These are phyloP conservation scores for Ascocoryne sarcoides DNA, from an alignment of 2,329 filamentous ascomycete species.

Conservation along the genomic window DNA sequence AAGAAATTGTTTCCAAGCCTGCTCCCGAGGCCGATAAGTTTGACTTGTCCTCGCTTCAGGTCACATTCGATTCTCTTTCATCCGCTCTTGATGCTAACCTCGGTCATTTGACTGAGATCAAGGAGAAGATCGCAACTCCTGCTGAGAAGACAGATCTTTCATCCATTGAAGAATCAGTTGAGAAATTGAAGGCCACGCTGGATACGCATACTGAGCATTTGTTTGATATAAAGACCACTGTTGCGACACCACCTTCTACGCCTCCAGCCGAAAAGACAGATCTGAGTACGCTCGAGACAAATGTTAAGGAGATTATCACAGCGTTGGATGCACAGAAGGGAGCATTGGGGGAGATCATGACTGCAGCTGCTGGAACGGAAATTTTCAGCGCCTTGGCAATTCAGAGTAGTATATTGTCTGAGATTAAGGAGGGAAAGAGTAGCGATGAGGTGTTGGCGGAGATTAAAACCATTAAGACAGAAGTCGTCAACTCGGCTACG, in stretches of 20 bases:
- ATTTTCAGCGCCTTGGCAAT: neutral
- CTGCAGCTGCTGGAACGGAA: neutral
- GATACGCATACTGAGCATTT: constrained; percentile 4
- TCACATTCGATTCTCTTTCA: neutral
- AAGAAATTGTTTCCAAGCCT: constrained; percentile 9
- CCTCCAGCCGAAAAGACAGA: constrained; percentile 8
- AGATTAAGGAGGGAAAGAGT: neutral
- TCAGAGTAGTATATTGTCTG: neutral
- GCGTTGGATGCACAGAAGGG: constrained; percentile 5
- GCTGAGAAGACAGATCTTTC: constrained; percentile 4
- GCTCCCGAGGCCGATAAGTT: constrained; percentile 6
- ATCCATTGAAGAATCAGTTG: constrained; percentile 1
- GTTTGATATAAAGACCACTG: constrained; percentile 3
- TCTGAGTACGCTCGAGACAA: constrained; percentile 5
- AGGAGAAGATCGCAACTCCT: constrained; percentile 1
- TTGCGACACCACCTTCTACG: constrained; percentile 7
- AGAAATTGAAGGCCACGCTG: constrained; percentile 1
- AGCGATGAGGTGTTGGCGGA: neutral
- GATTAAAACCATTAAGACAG: neutral
- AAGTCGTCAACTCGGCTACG: neutral
- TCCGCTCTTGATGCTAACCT: constrained; percentile 8
- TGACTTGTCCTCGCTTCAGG: constrained; percentile 7
- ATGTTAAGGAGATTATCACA: constrained; percentile 6
- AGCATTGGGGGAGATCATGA: constrained; percentile 2
- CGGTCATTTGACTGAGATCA: constrained; percentile 9